Evolutionary conservation across 306 rosid species (phyloP).

Genomic region (Sphenostylis stenocarpa): DNA sequence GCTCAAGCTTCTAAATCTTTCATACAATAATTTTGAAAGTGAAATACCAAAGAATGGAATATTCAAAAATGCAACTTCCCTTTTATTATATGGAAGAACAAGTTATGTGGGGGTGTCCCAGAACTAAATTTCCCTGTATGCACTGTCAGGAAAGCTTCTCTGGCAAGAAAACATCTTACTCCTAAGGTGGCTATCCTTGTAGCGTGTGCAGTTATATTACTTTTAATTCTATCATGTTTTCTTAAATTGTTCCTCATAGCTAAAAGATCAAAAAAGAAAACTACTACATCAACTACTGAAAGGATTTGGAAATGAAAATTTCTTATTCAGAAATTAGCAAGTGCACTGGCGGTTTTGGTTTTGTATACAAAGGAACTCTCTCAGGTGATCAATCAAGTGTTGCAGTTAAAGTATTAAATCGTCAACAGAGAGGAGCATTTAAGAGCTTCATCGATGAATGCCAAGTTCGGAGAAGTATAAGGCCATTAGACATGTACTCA

Average conservation of each 20-base stretch:
- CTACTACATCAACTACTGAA: neutral
- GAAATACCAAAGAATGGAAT: conserved; percentile 39
- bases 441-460: conserved; percentile 35
- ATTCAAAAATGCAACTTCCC: conserved; percentile 29
- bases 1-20: conserved; percentile 36
- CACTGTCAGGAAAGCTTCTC: neutral
- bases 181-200: conserved; percentile 28
- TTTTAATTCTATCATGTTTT: conserved; percentile 24
- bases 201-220: conserved; percentile 9
- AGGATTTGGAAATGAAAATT: conserved; percentile 1
- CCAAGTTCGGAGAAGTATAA: conserved; percentile 25
- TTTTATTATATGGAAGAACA: conserved; percentile 37
- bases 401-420: conserved; percentile 43
- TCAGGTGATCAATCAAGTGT: conserved; percentile 4
- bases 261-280: conserved; percentile 14
- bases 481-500: too few species aligned
- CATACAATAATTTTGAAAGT: conserved; percentile 43
- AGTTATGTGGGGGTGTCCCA: conserved; percentile 43
- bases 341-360: too few species aligned
- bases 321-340: conserved; percentile 34
- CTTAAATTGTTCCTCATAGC: neutral
- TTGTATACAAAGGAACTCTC: too few species aligned
- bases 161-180: neutral
- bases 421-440: conserved; percentile 34
- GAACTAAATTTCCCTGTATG: conserved; percentile 38